Conservation (phyloP, 2,329 filamentous ascomycete genomes). For the Hortaea werneckii region DNA sequence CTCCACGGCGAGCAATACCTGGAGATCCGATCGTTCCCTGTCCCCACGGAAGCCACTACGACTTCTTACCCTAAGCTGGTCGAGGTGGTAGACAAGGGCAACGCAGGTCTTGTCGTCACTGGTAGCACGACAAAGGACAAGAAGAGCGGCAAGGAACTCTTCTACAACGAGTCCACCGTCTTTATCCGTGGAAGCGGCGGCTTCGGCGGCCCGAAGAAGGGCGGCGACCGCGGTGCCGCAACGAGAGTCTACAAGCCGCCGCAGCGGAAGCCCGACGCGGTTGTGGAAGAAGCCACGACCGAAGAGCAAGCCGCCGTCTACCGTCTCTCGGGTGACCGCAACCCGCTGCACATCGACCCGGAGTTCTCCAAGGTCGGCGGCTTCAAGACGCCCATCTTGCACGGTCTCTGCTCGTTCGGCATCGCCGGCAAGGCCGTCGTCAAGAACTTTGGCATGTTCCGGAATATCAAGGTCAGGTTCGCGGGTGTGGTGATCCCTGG, state of each 20-base stretch:
- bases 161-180: constrained; percentile 92
- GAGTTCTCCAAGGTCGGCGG: constrained; percentile 89
- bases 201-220: constrained; percentile 75
- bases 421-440: constrained; percentile 85
- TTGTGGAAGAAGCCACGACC: constrained; percentile 75
- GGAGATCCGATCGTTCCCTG: constrained; percentile 82
- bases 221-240: constrained; percentile 64
- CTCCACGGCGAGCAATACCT: constrained; percentile 98
- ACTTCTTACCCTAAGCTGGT: constrained; percentile 69
- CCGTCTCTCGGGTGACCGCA: constrained; percentile 85
- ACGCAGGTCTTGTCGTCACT: constrained; percentile 70
- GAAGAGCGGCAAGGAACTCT: constrained; percentile 76
- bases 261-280: constrained; percentile 63
- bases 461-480: constrained; percentile 89
- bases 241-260: constrained; percentile 74
- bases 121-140: constrained; percentile 77
- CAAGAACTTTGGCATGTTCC: constrained; percentile 69
- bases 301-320: constrained; percentile 91
- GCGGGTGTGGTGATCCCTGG: constrained; percentile 76
- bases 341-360: constrained; percentile 93
- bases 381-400: constrained; percentile 87
- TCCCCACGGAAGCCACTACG: constrained; percentile 73
- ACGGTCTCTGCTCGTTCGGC: constrained; percentile 94
- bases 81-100: constrained; percentile 94
- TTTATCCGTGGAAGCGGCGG: constrained; percentile 88